These are phyloP conservation scores for Hypoxylon fragiforme DNA, from an alignment of 495 filamentous ascomycete genomes.

Conservation along the genomic window DNA sequence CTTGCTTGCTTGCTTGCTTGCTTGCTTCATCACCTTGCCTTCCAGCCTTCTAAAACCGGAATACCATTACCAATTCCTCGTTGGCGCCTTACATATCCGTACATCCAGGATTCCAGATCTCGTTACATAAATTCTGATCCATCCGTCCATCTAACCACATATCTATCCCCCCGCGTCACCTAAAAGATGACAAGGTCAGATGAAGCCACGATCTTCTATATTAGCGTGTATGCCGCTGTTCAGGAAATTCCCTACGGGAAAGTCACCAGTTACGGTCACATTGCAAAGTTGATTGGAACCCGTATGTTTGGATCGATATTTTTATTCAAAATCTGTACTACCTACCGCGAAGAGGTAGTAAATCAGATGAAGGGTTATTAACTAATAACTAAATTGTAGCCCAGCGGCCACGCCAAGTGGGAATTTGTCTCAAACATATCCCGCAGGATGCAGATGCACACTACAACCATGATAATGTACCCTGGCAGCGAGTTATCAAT, in stretches of 20 bases:
- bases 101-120: too few species aligned
- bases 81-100: too few species aligned
- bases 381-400: constrained; percentile 45
- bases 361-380: too few species aligned
- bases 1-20: too few species aligned
- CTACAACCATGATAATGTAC: constrained; percentile 77
- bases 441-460: constrained; percentile 50
- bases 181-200: constrained; percentile 70
- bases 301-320: constrained; percentile 62
- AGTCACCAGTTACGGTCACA: constrained; percentile 89
- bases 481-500: constrained; percentile 94
- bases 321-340: too few species aligned
- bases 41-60: too few species aligned
- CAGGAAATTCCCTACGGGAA: constrained; percentile 81
- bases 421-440: constrained; percentile 84
- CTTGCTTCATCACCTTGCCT: too few species aligned
- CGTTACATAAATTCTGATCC: too few species aligned
- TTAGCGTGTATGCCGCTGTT: constrained; percentile 79
- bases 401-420: constrained; percentile 78
- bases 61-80: too few species aligned
- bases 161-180: background rate
- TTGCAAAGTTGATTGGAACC: constrained; percentile 75
- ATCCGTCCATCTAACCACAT: background rate
- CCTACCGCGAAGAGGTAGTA: too few species aligned
- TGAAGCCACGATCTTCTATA: constrained; percentile 82